Evolutionary conservation across 164 flowering plant species (phyloP), one percentile per base, ranked within the genome.

Genomic region (Sedum album): DNA sequence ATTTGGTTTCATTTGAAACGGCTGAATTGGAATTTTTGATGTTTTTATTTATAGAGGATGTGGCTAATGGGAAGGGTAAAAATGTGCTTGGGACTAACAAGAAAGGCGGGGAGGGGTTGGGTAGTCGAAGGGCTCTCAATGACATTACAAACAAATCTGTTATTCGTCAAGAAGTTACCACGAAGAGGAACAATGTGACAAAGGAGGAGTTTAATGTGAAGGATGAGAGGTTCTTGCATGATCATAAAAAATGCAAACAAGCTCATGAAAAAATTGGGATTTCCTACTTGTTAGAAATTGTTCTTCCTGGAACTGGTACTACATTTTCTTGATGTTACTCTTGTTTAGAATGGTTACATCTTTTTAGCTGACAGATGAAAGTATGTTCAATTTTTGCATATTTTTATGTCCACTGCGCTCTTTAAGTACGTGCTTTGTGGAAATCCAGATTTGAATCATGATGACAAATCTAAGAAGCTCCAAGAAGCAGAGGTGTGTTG

Each of bases 141-240:
- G 84, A 83, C 73, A 83, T 83, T 42, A 80, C 86, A 6, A 83
- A 83, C 79, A 79, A 78, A 67, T 73, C 82, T 21, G 23, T 68
- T 4, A 1, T 70, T 57, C 72, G 51, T 66, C 72, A 62, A 11
- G 77, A 70, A 44, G 71, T 46, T 26, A 68, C 79, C 41, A 55
- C 73, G 9, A 79, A 35, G 66, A 77, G 77, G 69, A 71, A 76
- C 65, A 72, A 64, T 66, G 15, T 55, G 5, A 46, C 42, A 15
- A 76, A 76, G 68, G 81, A 76, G 49, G 79, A 73, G 13, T 60
- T 76, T 35, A 77, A 79, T 60, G 39, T 74, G 51, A 77, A 72
- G 15, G 83, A 76, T 42, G 86, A 83, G 62, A 66, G 20, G 73
- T 79, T 79, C 69, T 72, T 83, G 70, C 86, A 80, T 38, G 82